Evolutionary conservation across 768 basidiomycete species (phyloP).

Genomic region (Boletus subparvulus): DNA sequence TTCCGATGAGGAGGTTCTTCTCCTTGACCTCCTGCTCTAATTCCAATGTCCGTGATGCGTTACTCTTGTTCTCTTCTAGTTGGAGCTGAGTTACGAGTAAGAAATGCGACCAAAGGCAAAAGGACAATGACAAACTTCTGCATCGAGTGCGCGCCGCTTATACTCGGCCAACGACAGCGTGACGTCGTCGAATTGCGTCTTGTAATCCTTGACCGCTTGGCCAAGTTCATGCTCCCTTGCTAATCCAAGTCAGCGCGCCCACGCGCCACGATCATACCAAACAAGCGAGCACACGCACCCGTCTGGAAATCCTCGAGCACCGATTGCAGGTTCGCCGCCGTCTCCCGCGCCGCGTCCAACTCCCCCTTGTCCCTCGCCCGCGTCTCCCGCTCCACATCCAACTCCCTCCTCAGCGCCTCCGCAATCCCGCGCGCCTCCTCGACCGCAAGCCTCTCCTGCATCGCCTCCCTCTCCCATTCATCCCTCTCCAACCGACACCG

Average conservation of each 20-base stretch:
- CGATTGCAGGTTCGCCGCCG: slow-evolving; percentile 80
- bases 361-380: slow-evolving; percentile 54
- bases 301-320: slow-evolving; percentile 95
- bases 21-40: slow-evolving; percentile 93
- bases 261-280: not conserved
- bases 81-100: slow-evolving; percentile 49
- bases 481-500: slow-evolving; percentile 79
- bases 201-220: slow-evolving; percentile 80
- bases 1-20: slow-evolving; percentile 92
- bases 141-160: slow-evolving; percentile 82
- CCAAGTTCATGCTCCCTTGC: slow-evolving; percentile 90
- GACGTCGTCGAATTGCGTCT: slow-evolving; percentile 64
- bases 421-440: slow-evolving; percentile 67
- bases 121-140: slow-evolving; percentile 60
- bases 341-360: slow-evolving; percentile 69
- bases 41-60: slow-evolving; percentile 62
- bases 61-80: slow-evolving; percentile 70
- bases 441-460: slow-evolving; percentile 64
- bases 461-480: slow-evolving; percentile 61
- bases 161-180: slow-evolving; percentile 85
- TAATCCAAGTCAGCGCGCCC: slow-evolving; percentile 31
- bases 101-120: not conserved
- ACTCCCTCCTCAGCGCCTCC: slow-evolving; percentile 57
- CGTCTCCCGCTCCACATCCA: slow-evolving; percentile 64
- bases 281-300: slow-evolving; percentile 48